Base-by-base conservation (phyloP, 2,329 filamentous ascomycete genomes). In the Microdochium nivale region DNA sequence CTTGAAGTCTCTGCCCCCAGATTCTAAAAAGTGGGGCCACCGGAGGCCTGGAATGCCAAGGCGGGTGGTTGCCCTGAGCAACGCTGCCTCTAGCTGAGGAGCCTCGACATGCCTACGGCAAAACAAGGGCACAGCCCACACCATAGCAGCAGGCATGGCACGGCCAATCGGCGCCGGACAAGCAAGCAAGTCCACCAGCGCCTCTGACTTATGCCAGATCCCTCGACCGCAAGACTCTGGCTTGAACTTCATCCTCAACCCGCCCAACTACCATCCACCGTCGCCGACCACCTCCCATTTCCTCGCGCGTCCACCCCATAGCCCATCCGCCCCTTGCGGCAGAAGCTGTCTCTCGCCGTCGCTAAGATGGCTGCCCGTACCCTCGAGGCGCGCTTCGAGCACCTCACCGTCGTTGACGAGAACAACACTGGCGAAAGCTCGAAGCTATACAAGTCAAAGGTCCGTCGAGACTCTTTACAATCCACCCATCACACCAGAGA, bases 301-400 rank as follows among this genome's bases (percentile, higher is more conserved):
- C 43, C 25, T 50, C 14, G 14, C 11, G 3, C 30, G 49, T 37
- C 35, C 23, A 25, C 16, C 25, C 16, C 21, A 37, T 43, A 49
- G 27, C 49, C 43, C 43, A 24, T 13, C 30, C n/a, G 27, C 48
- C 16, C 8, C 48, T n/a, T 44, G n/a, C 21, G 10, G n/a, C 40
- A 5, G 13, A 33, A 37, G 21, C 51, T 24, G 49, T 49, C 25
- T 19, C 48, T 24, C 25, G 25, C 8, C 49, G 8, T 21, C 30
- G 50, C 11, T 11, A 59, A 56, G 54, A 84, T 92, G 87, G 82
- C 91, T 57, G 81, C 87, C 53, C 82, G 88, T 60, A 83, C 82
- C 49, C 77, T 97, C 47, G 92, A 96, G 73, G 77, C 87, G 70
- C 88, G 88, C 62, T 89, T 97, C 65, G 90, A 96, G 82, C 86